Evolutionary conservation across 2,329 filamentous ascomycete species (phyloP).

Genomic region (Ophiostoma piceae): DNA sequence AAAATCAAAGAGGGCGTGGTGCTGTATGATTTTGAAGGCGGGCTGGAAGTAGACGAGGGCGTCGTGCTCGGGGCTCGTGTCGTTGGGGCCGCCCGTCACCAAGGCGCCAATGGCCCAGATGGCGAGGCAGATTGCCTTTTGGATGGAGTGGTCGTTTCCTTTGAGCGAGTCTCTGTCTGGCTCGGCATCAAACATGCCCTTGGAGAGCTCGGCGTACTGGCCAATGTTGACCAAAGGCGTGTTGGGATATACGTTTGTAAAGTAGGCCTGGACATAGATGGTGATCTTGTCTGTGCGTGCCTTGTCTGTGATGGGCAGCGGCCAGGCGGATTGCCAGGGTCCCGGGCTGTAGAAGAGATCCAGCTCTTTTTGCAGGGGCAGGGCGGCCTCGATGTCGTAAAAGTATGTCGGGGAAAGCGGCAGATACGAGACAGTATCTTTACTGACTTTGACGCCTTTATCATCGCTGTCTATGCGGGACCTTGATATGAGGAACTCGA

Average conservation of each 20-base stretch:
- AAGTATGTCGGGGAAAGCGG: constrained; percentile 35
- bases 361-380: constrained; percentile 33
- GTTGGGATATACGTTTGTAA: constrained; percentile 35
- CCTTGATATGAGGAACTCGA: constrained; percentile 32
- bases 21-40: constrained; percentile 35
- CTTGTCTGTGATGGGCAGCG: constrained; percentile 28
- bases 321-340: not conserved
- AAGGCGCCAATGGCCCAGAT: constrained; percentile 36
- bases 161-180: no score
- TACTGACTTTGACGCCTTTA: not conserved
- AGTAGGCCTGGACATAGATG: constrained; percentile 30
- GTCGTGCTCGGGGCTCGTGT: not conserved
- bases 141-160: constrained; percentile 29
- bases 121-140: constrained; percentile 36
- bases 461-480: not conserved
- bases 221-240: constrained; percentile 35
- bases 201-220: constrained; percentile 33
- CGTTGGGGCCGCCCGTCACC: not conserved
- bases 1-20: constrained; percentile 35
- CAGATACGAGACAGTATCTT: not conserved
- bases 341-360: constrained; percentile 29
- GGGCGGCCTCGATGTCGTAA: constrained; percentile 34
- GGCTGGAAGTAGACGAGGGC: constrained; percentile 32
- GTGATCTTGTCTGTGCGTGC: not conserved
- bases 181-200: constrained; percentile 28